phyloP scores from a whole-genome alignment of 495 filamentous ascomycete genomes.

The Penicillium roqueforti region DNA sequence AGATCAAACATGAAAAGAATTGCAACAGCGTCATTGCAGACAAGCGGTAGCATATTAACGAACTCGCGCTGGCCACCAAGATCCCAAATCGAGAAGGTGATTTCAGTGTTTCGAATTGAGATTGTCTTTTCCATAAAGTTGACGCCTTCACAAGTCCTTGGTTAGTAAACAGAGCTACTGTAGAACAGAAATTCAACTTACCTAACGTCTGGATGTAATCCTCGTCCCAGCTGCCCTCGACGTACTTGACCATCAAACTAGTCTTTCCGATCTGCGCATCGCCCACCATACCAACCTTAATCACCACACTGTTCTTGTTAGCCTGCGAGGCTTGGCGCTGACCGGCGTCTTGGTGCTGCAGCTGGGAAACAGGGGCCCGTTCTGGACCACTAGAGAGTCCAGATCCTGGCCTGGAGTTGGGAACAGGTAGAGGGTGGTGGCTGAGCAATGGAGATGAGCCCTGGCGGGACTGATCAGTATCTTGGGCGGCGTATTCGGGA shows the following conservation, averaged over 20 bases:
- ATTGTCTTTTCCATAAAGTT: constrained; percentile 99
- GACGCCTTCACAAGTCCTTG: constrained; percentile 54
- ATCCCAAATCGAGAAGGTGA: constrained; percentile 99
- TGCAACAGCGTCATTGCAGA: constrained; percentile 97
- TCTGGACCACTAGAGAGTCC: constrained; percentile 47
- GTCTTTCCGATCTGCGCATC: constrained; percentile 99
- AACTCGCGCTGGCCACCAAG: constrained; percentile 96
- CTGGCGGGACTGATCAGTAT: constrained; percentile 40
- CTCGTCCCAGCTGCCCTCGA: constrained; percentile 98
- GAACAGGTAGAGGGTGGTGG: constrained; percentile 40
- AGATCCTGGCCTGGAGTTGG: constrained; percentile 48
- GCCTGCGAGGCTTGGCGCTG: constrained; percentile 40
- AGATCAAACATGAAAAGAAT: constrained; percentile 99
- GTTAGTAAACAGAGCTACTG: background rate
- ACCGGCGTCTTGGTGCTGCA: constrained; percentile 40
- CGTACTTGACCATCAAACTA: constrained; percentile 98
- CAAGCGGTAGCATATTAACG: constrained; percentile 97
- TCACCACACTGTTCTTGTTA: constrained; percentile 83
- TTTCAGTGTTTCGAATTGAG: constrained; percentile 98
- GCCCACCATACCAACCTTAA: constrained; percentile 99
- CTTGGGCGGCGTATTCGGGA: constrained; percentile 39
- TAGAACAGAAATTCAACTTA: constrained; percentile 31
- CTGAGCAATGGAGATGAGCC: constrained; percentile 35
- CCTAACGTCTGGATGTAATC: constrained; percentile 98
- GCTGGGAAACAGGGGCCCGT: constrained; percentile 34